Percentiles rank a stretch among this genome's conserved stretches.
Evolutionary conservation across 805 yeast genomes (phyloP).

Genomic region (Candida cerambycidarum): DNA sequence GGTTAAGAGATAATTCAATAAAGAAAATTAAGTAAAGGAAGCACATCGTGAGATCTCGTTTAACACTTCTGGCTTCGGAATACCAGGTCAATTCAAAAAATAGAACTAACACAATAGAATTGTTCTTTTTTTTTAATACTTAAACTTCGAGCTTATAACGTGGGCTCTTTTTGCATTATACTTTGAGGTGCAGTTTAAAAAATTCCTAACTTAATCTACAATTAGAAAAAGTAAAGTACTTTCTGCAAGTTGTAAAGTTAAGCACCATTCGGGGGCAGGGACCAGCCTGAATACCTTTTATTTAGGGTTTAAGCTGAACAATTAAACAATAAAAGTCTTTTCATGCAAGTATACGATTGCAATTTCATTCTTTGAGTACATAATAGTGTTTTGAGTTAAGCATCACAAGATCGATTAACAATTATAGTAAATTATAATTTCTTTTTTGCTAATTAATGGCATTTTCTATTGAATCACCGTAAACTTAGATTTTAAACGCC

Average conservation of each 20-base stretch:
- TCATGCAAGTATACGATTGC: slow-evolving; percentile 2
- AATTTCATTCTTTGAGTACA: background rate
- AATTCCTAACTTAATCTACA: too few species aligned
- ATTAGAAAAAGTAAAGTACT: too few species aligned
- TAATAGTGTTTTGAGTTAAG: slow-evolving; percentile 1
- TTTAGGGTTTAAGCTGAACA: background rate
- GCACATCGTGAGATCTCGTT: background rate
- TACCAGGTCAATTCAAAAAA: too few species aligned
- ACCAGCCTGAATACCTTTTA: too few species aligned
- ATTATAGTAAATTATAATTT: background rate
- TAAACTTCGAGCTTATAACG: background rate
- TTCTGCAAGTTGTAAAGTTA: too few species aligned
- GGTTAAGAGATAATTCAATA: background rate
- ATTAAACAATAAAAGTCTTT: background rate
- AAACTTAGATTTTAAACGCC: slow-evolving; percentile 2
- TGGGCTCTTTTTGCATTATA: background rate
- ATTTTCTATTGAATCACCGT: background rate
- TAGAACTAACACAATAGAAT: too few species aligned
- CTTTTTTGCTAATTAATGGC: slow-evolving; percentile 1
- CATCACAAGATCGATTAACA: slow-evolving; percentile 3
- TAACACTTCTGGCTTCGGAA: too few species aligned
- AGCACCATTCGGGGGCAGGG: too few species aligned
- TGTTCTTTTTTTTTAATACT: too few species aligned
- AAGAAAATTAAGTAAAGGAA: background rate
- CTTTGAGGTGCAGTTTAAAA: too few species aligned